Evolutionary conservation across 805 yeast species (phyloP).

Genomic region (Candida alai): DNA sequence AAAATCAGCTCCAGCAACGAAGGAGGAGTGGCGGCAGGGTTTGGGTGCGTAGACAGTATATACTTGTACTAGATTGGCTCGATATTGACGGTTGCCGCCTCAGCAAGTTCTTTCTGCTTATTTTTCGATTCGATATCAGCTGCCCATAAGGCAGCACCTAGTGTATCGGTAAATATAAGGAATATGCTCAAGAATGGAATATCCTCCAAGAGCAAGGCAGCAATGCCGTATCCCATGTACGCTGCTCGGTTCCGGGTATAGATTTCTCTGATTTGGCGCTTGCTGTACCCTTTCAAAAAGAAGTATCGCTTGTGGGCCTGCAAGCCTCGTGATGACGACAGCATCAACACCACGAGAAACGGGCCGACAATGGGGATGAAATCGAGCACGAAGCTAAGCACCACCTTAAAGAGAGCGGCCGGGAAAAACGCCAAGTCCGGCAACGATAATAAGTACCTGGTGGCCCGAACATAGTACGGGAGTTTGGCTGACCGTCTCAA

Average conservation of each 20-base stretch:
- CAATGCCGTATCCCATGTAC: constrained; percentile 51
- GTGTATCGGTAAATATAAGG: constrained; percentile 54
- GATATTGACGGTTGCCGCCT: background rate
- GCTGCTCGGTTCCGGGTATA: constrained; percentile 36
- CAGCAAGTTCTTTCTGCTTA: constrained; percentile 1
- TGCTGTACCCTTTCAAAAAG: constrained; percentile 48
- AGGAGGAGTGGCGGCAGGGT: constrained; percentile 99
- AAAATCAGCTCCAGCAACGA: constrained; percentile 86
- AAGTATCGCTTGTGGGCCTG: constrained; percentile 54
- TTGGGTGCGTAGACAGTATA: constrained; percentile 91
- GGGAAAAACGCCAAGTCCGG: constrained; percentile 41
- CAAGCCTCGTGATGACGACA: constrained; percentile 53
- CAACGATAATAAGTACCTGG: constrained; percentile 24
- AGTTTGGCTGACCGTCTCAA: constrained; percentile 26
- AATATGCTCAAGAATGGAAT: constrained; percentile 52
- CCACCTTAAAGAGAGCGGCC: constrained; percentile 33
- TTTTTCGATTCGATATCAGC: constrained; percentile 26
- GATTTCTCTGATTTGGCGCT: constrained; percentile 35
- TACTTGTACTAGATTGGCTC: constrained; percentile 37
- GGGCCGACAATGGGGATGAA: constrained; percentile 61
- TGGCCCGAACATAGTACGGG: constrained; percentile 28
- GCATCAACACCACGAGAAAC: constrained; percentile 42
- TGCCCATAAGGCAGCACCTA: constrained; percentile 68
- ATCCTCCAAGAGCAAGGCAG: constrained; percentile 47
- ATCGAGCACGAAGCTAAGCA: constrained; percentile 36